Evolutionary conservation across 2,329 filamentous ascomycete genomes (phyloP), one percentile per base, ranked within the genome.

Genomic region (Arthrobotrys sphaeroides): DNA sequence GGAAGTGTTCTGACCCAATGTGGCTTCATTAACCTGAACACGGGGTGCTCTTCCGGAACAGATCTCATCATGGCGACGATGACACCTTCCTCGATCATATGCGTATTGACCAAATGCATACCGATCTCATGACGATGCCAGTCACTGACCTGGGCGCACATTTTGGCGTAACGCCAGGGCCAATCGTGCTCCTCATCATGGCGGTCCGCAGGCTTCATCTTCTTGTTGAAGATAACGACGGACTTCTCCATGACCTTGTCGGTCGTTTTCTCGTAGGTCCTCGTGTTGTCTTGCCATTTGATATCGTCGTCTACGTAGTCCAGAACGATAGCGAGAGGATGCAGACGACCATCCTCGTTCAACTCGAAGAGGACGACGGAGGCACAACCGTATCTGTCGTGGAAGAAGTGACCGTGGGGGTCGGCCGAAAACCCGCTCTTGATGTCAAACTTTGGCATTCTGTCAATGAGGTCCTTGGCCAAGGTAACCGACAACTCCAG

Each of bases 141-240:
- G 79, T 86, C 85, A 0, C 83, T 82, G 0, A 83, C 81, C 69
- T 86, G 85, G 1, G 83, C 83, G 51, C 84, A 86, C 0, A 83
- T 85, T 79, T 86, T 87, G 18, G 85, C 85, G 78, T 86, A 86
- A 47, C 85, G 80, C 85, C 85, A 87, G 0, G 85, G 82, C 84
- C 84, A 87, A 79, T 87, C 85, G 0, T 80, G 82, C 22, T 73
- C 47, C 74, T 86, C 83, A 24, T 72, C 75, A 1, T 76, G 78
- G 0, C 80, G 73, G 43, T 83, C 81, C 0, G 78, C 74, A 0
- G 84, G 82, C 0, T 75, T 78, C n/a, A 83, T 77, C 2, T 84
- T 81, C 64, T 82, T 81, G 81, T 87, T 87, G 82, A 85, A 87
- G 68, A 86, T 83, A 43, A 83, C 83, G 49, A 86, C 82, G 0